These are phyloP conservation scores for Candida tammaniensis DNA, from an alignment of 805 yeast species.

Conservation along the genomic window DNA sequence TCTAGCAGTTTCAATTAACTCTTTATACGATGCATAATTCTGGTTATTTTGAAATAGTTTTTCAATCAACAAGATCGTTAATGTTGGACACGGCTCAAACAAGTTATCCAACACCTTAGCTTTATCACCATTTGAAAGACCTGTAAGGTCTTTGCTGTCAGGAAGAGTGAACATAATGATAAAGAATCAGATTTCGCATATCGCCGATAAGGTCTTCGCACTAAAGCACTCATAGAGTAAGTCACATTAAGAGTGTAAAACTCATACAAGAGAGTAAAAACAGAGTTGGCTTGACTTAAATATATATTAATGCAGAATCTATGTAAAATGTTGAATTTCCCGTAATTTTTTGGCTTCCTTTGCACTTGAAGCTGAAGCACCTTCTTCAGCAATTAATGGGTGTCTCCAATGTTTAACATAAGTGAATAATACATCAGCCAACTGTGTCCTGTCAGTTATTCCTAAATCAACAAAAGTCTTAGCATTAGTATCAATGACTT, in stretches of 20 bases:
- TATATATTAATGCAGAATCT: no score
- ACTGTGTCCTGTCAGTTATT: constrained; percentile 42
- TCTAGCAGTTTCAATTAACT: constrained; percentile 48
- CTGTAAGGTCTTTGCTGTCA: constrained; percentile 2
- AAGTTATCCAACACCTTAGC: constrained; percentile 45
- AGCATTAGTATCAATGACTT: constrained; percentile 57
- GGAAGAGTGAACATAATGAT: constrained; percentile 2
- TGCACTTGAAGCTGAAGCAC: constrained; percentile 31
- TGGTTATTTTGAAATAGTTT: constrained; percentile 16
- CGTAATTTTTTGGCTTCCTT: constrained; percentile 42
- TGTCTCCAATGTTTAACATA: constrained; percentile 50
- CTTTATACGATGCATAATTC: constrained; percentile 19
- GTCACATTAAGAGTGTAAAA: no score
- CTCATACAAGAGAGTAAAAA: no score
- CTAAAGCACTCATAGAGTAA: no score
- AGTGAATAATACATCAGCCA: constrained; percentile 44
- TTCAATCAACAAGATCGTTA: constrained; percentile 34
- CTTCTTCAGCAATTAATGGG: constrained; percentile 46
- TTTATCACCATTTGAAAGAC: constrained; percentile 3
- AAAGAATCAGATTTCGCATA: no score
- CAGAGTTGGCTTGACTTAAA: no score
- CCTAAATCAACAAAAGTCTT: constrained; percentile 70
- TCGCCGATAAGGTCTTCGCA: no score
- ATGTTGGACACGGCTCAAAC: constrained; percentile 62
- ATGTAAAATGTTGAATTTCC: constrained; percentile 44